These are phyloP conservation scores for Paecilomyces sp. DNA, from an alignment of 2,329 filamentous ascomycete genomes.

Conservation along the genomic window DNA sequence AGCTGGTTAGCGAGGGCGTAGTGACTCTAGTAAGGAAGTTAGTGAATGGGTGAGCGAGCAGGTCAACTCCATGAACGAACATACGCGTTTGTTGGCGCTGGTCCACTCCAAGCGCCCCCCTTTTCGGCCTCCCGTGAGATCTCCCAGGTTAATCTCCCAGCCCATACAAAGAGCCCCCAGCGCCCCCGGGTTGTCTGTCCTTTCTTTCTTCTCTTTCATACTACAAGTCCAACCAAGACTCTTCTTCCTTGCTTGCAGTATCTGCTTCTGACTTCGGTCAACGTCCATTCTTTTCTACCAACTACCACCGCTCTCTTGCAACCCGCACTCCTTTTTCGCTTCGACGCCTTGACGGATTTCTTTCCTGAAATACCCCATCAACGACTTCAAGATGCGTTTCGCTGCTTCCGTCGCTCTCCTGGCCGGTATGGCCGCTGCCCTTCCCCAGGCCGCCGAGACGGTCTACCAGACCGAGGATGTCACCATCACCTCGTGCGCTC, in stretches of 20 bases:
- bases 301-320: conserved; percentile 23
- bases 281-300: conserved; percentile 34
- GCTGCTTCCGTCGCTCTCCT: conserved; percentile 33
- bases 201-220: conserved; percentile 18
- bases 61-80: too few species aligned
- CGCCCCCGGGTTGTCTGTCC: conserved; percentile 10
- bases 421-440: conserved; percentile 32
- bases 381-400: conserved; percentile 38
- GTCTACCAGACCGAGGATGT: conserved; percentile 53
- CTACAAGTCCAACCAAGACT: conserved; percentile 17
- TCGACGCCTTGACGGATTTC: conserved; percentile 22
- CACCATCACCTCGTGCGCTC: conserved; percentile 57
- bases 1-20: too few species aligned
- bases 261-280: conserved; percentile 36
- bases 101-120: conserved; percentile 6
- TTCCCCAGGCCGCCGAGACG: conserved; percentile 31
- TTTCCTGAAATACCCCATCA: conserved; percentile 10
- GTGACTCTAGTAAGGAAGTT: too few species aligned
- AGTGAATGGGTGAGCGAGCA: too few species aligned
- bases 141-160: conserved; percentile 30
- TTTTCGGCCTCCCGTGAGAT: conserved; percentile 11
- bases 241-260: conserved; percentile 25
- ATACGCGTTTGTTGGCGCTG: neutral
- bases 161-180: conserved; percentile 29
- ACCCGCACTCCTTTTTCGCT: conserved; percentile 21